Percentiles rank a stretch among this genome's conserved stretches.
These are phyloP conservation scores for Orbilia blumenaviensis DNA, from an alignment of 2,329 filamentous ascomycete species.

Conservation along the genomic window DNA sequence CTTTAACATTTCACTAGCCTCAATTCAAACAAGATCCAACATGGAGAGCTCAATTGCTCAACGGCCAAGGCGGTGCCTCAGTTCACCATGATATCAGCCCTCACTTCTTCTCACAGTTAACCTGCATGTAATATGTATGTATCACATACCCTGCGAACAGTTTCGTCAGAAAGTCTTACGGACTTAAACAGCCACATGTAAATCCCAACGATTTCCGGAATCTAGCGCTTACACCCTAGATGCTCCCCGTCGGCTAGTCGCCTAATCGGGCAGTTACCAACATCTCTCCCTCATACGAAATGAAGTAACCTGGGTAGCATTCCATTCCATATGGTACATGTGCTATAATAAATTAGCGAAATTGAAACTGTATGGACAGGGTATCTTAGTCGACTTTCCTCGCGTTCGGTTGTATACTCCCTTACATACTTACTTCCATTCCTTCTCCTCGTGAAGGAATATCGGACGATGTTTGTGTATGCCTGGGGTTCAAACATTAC, in stretches of 20 bases:
- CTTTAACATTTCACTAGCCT: neutral
- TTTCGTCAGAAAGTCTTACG: constrained; percentile 1
- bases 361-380: constrained; percentile 1
- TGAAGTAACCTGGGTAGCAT: neutral
- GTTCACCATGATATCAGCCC: neutral
- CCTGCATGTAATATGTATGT: neutral
- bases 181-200: constrained; percentile 9
- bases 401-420: neutral
- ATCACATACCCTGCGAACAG: neutral
- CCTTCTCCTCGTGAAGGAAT: constrained; percentile 1
- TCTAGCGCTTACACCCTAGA: constrained; percentile 30
- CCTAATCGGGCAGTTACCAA: constrained; percentile 40
- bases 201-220: constrained; percentile 23
- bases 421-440: neutral
- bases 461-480: neutral
- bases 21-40: neutral
- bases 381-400: neutral
- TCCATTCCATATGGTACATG: neutral
- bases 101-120: neutral
- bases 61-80: too few relatives aligned
- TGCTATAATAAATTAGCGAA: neutral
- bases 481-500: neutral
- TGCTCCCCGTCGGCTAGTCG: constrained; percentile 38
- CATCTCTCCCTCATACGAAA: neutral
- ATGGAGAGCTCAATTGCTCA: neutral